Base-by-base conservation (phyloP, 257 asterid species). In the Capsicum baccatum region DNA sequence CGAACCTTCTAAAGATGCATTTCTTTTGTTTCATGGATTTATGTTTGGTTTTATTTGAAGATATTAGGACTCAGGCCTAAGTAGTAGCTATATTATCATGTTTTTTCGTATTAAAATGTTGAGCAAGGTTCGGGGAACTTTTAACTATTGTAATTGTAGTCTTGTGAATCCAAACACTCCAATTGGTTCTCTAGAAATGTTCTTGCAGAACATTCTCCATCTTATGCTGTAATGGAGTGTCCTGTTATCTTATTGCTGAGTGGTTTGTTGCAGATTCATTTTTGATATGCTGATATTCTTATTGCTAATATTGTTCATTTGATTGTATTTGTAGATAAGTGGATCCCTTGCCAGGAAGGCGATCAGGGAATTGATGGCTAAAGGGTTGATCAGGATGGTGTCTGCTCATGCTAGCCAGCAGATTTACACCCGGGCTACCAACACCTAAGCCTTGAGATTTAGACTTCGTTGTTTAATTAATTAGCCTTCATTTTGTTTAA, bases 311-410 rank as follows among this genome's bases (percentile, higher is more conserved):
- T 12, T 9, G 6, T 74, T 6, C 9, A 37, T 57, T 58, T 26
- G 50, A 19, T 48, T 73, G 52, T 42, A 50, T 37, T 2, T 21
- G 26, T 76, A 84, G 87, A 79, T 85, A 7, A 84, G 79, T 79
- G 86, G 86, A 50, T 84, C 86, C 48, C 86, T 84, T 35, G 86
- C 86, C 14, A 84, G 86, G 71, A 85, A 79, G 82, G 87, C 84
- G 16, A 85, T 85, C 1, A 52, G 37, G 48, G 87, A 85, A 44
- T 79, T 85, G 87, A 55, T 79, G 81, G 81, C 55, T 0, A 85
- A 63, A 68, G 87, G 87, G 17, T 80, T 68, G 79, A 80, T 80
- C 52, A 85, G 84, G 84, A 79, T 64, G 87, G 87, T 85, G 79
- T 79, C 87, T 68, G 81, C 74, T 37, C 87, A 85, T 57, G 48